phyloP scores from a whole-genome alignment of 2,329 filamentous ascomycete species.

The Beauveria scarabaeidicola region DNA sequence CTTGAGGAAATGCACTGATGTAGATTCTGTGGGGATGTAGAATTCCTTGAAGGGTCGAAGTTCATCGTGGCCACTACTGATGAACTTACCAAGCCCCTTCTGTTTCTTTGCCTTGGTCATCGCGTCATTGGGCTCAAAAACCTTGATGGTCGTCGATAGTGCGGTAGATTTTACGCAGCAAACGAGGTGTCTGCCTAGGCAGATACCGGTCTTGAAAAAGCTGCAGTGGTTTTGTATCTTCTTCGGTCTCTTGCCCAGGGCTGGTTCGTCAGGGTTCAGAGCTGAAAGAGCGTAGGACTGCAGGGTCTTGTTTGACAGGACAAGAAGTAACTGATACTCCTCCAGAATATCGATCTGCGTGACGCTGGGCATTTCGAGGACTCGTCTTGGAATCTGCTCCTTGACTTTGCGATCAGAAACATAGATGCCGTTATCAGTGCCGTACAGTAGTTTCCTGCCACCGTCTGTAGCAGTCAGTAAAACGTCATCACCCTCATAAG shows the following conservation, averaged over 20 bases:
- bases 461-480: slow-evolving; percentile 54
- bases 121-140: slow-evolving; percentile 96
- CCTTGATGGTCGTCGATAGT: slow-evolving; percentile 92
- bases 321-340: slow-evolving; percentile 84
- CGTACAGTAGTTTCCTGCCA: slow-evolving; percentile 86
- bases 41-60: slow-evolving; percentile 98
- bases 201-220: slow-evolving; percentile 97
- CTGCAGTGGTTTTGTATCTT: slow-evolving; percentile 97
- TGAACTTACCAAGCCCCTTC: slow-evolving; percentile 91
- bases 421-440: slow-evolving; percentile 90
- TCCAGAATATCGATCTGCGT: slow-evolving; percentile 95
- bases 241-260: slow-evolving; percentile 75
- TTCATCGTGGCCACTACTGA: slow-evolving; percentile 85
- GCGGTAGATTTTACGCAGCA: slow-evolving; percentile 94
- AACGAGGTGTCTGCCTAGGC: slow-evolving; percentile 85
- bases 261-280: slow-evolving; percentile 73
- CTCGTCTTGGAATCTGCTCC: slow-evolving; percentile 69
- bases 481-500: slow-evolving; percentile 7
- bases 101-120: slow-evolving; percentile 93
- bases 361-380: slow-evolving; percentile 78
- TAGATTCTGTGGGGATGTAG: slow-evolving; percentile 97
- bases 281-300: slow-evolving; percentile 83
- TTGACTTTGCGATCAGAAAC: slow-evolving; percentile 85
- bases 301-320: slow-evolving; percentile 87
- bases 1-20: slow-evolving; percentile 93